Percentiles rank a stretch among this genome's conserved stretches.
These are phyloP conservation scores for Sugiyamaella xylanicola DNA, from an alignment of 1,139 yeast species.

Conservation along the genomic window DNA sequence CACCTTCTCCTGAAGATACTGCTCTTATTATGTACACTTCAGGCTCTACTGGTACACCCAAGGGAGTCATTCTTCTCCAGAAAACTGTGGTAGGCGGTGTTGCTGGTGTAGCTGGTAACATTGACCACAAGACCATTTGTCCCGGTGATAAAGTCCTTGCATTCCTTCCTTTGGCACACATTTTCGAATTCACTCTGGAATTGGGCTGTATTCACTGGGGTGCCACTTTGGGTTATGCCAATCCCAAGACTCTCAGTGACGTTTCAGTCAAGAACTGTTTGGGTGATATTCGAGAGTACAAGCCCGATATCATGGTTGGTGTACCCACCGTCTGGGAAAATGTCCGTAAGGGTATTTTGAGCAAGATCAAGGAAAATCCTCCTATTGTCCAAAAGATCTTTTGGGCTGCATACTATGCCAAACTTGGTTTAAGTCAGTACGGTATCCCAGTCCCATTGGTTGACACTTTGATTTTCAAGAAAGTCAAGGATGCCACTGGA, in stretches of 20 bases:
- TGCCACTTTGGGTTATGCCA: slow-evolving; percentile 84
- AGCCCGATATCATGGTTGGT: slow-evolving; percentile 95
- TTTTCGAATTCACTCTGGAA: slow-evolving; percentile 90
- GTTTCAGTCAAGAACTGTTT: slow-evolving; percentile 78
- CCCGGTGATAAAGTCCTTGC: slow-evolving; percentile 73
- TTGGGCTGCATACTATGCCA: slow-evolving; percentile 86
- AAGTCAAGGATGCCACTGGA: slow-evolving; percentile 93
- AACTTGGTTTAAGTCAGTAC: slow-evolving; percentile 59
- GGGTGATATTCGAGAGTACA: slow-evolving; percentile 84
- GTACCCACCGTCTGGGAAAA: slow-evolving; percentile 99
- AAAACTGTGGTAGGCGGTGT: slow-evolving; percentile 78
- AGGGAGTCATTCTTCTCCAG: slow-evolving; percentile 90
- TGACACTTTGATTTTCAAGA: slow-evolving; percentile 76
- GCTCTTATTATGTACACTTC: slow-evolving; percentile 98
- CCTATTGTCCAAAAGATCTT: slow-evolving; percentile 72
- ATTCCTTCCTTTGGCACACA: slow-evolving; percentile 94
- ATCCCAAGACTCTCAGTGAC: slow-evolving; percentile 87
- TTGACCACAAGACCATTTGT: slow-evolving; percentile 55
- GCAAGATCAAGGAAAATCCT: slow-evolving; percentile 71
- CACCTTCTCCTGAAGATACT: slow-evolving; percentile 72
- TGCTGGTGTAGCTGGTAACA: slow-evolving; percentile 74
- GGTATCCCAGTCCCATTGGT: slow-evolving; percentile 72
- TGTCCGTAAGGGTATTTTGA: slow-evolving; percentile 86
- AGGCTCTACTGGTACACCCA: slow-evolving; percentile 97
- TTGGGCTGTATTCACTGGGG: slow-evolving; percentile 86